These are phyloP conservation scores for Monilinia polystroma DNA, from an alignment of 2,329 filamentous ascomycete genomes.

Conservation along the genomic window DNA sequence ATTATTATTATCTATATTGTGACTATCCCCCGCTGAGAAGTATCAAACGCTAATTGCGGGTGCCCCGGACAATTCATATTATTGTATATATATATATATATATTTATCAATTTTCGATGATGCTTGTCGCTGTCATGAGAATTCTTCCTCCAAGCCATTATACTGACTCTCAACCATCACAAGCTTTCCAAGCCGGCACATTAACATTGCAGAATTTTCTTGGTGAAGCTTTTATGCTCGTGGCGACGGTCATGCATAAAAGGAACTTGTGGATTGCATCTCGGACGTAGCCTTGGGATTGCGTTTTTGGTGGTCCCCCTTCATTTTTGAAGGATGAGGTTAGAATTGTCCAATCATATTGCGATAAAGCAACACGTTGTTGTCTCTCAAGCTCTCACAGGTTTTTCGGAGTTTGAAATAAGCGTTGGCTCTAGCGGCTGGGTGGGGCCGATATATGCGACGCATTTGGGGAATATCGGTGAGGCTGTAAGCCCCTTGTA, in stretches of 20 bases:
- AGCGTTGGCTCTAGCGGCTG: slow-evolving; percentile 16
- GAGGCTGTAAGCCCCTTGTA: neutral
- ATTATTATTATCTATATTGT: neutral
- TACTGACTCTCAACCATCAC: neutral
- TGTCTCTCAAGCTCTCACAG: slow-evolving; percentile 8
- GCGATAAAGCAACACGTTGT: slow-evolving; percentile 11
- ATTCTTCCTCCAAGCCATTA: neutral
- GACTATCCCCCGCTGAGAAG: neutral
- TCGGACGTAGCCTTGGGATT: neutral
- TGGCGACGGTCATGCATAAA: neutral
- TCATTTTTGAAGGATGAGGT: slow-evolving; percentile 11
- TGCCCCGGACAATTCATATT: slow-evolving; percentile 6
- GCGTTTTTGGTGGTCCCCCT: neutral
- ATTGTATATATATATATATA: neutral
- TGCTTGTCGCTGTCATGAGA: neutral
- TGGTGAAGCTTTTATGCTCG: neutral
- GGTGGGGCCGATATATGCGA: neutral
- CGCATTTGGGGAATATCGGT: slow-evolving; percentile 15
- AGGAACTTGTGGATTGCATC: neutral
- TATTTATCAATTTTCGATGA: neutral
- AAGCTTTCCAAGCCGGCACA: slow-evolving; percentile 16
- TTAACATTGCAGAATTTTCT: neutral
- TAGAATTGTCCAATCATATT: neutral
- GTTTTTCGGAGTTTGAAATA: neutral
- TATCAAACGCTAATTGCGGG: slow-evolving; percentile 2